These are phyloP conservation scores for Peniophora sp. DNA, from an alignment of 1,284 basidiomycete genomes.

Conservation along the genomic window DNA sequence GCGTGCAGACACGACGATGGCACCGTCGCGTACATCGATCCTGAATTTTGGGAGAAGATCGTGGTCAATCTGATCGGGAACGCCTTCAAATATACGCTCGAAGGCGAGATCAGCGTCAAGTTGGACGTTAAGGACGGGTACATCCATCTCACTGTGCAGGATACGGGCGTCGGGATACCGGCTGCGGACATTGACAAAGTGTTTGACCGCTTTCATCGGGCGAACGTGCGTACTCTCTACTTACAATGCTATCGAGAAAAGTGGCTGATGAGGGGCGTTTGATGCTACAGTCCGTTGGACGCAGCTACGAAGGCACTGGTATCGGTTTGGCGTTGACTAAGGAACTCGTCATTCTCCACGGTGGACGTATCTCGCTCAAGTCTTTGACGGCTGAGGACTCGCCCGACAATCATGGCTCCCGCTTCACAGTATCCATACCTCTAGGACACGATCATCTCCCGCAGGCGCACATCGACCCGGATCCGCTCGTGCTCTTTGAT, in stretches of 20 bases:
- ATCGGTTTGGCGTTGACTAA: constrained; percentile 23
- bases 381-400: background rate
- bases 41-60: constrained; percentile 24
- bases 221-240: constrained; percentile 2
- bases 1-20: background rate
- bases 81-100: constrained; percentile 20
- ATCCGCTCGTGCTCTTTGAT: constrained; percentile 5
- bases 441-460: constrained; percentile 20
- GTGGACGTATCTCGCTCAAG: constrained; percentile 15
- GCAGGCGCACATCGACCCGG: constrained; percentile 15
- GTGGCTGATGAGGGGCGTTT: background rate
- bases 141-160: constrained; percentile 11
- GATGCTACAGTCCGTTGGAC: constrained; percentile 14
- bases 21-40: constrained; percentile 17
- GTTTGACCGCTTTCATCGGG: constrained; percentile 21
- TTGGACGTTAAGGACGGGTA: background rate
- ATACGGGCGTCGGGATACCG: constrained; percentile 22
- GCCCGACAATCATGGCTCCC: constrained; percentile 11
- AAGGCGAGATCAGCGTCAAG: background rate
- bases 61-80: constrained; percentile 24
- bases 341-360: constrained; percentile 13
- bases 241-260: background rate
- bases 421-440: constrained; percentile 19
- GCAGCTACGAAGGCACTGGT: constrained; percentile 24
- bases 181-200: constrained; percentile 15